These are phyloP conservation scores for Lecanicillium sp. DNA, from an alignment of 2,329 filamentous ascomycete genomes.

Conservation along the genomic window DNA sequence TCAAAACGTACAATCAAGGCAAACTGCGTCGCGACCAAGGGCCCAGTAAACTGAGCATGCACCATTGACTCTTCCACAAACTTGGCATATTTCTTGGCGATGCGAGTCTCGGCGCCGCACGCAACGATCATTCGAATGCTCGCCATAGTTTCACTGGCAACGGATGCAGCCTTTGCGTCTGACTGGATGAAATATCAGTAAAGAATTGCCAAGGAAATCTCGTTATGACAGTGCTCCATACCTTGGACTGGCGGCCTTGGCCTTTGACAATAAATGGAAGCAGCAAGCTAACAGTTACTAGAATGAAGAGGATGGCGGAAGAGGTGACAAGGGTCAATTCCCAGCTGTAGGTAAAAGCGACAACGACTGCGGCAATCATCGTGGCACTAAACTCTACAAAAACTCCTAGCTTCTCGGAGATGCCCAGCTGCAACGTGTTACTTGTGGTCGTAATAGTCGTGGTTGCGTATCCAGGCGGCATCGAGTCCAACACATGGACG, in stretches of 20 bases:
- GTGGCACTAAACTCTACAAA: conserved; percentile 48
- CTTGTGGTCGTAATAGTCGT: conserved; percentile 56
- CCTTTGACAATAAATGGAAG: conserved; percentile 49
- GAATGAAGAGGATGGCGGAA: conserved; percentile 48
- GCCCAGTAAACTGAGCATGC: conserved; percentile 39
- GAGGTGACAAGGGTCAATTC: conserved; percentile 49
- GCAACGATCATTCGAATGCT: conserved; percentile 55
- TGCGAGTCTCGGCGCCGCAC: conserved; percentile 50
- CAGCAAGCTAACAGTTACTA: conserved; percentile 36
- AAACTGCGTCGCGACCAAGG: conserved; percentile 44
- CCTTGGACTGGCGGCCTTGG: conserved; percentile 34
- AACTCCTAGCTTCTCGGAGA: conserved; percentile 53
- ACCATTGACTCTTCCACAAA: conserved; percentile 47
- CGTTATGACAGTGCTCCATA: conserved; percentile 11
- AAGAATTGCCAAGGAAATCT: conserved; percentile 2
- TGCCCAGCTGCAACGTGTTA: conserved; percentile 56
- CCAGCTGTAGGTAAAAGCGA: conserved; percentile 52
- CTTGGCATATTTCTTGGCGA: conserved; percentile 42
- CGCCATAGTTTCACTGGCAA: conserved; percentile 53
- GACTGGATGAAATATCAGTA: conserved; percentile 19
- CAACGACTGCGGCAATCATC: conserved; percentile 42
- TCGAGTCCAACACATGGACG: conserved; percentile 59
- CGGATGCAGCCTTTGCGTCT: conserved; percentile 48
- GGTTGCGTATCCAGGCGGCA: conserved; percentile 53
- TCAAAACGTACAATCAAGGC: conserved; percentile 32